Evolutionary conservation across 2,329 filamentous ascomycete species (phyloP).

Genomic region (Calonectria pteridis): DNA sequence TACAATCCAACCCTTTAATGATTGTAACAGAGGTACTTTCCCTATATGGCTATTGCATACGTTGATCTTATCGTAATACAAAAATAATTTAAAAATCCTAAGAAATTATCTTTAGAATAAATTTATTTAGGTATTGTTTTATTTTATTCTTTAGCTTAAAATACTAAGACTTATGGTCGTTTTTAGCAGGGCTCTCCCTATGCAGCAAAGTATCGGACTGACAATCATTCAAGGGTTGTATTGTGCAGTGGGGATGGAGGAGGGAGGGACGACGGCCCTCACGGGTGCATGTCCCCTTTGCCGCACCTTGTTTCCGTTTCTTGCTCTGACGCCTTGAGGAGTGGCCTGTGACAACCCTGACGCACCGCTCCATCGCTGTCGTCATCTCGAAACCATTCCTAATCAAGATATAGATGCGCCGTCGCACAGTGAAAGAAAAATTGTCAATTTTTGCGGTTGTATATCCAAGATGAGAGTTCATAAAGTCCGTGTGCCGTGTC

Average conservation of each 20-base stretch:
- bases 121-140: too few relatives aligned
- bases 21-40: too few relatives aligned
- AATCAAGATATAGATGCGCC: background rate
- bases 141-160: too few relatives aligned
- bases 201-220: too few relatives aligned
- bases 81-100: too few relatives aligned
- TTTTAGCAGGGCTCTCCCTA: too few relatives aligned
- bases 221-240: too few relatives aligned
- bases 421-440: slow-evolving; percentile 7
- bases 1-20: too few relatives aligned
- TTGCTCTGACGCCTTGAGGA: slow-evolving; percentile 2
- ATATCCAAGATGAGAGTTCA: slow-evolving; percentile 22
- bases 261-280: background rate
- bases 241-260: background rate
- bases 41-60: too few relatives aligned
- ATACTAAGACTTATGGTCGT: too few relatives aligned
- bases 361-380: slow-evolving; percentile 10
- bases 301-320: slow-evolving; percentile 8
- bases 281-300: background rate
- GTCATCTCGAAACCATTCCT: background rate
- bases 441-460: slow-evolving; percentile 14
- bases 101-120: too few relatives aligned
- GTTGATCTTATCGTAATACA: too few relatives aligned
- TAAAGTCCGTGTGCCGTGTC: slow-evolving; percentile 18
- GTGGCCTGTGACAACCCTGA: slow-evolving; percentile 26